These are phyloP conservation scores for Trichocomaceae sp. DNA, from an alignment of 2,329 filamentous ascomycete genomes.

Conservation along the genomic window DNA sequence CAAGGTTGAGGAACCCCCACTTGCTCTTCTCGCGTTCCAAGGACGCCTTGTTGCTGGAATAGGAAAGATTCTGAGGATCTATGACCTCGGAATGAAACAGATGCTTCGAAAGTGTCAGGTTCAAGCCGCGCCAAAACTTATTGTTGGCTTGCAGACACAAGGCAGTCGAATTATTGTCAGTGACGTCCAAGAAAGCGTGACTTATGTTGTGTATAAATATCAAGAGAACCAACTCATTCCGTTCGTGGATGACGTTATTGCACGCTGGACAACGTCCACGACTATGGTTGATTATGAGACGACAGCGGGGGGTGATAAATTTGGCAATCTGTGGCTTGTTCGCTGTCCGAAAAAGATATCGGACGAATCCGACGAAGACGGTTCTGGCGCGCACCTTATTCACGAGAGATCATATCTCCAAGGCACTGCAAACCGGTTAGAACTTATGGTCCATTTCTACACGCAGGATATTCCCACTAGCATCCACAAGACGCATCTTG, in stretches of 20 bases:
- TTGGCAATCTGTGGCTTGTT: slow-evolving; percentile 91
- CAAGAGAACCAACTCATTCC: slow-evolving; percentile 87
- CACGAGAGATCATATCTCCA: slow-evolving; percentile 87
- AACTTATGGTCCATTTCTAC: slow-evolving; percentile 81
- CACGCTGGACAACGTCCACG: slow-evolving; percentile 83
- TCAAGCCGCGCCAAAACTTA: slow-evolving; percentile 70
- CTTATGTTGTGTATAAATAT: slow-evolving; percentile 88
- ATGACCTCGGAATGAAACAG: slow-evolving; percentile 88
- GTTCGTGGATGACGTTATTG: slow-evolving; percentile 83
- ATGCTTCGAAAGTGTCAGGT: slow-evolving; percentile 87
- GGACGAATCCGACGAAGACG: slow-evolving; percentile 85
- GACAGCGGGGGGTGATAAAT: slow-evolving; percentile 90
- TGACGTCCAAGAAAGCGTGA: slow-evolving; percentile 86
- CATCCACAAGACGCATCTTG: slow-evolving; percentile 79
- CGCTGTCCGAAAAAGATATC: slow-evolving; percentile 80
- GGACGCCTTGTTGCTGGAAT: slow-evolving; percentile 82
- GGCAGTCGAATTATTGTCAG: slow-evolving; percentile 86
- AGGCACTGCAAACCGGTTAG: slow-evolving; percentile 76
- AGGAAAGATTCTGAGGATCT: slow-evolving; percentile 73
- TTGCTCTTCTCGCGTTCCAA: slow-evolving; percentile 88
- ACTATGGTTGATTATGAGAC: slow-evolving; percentile 98
- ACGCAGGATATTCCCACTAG: slow-evolving; percentile 87
- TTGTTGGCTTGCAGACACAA: slow-evolving; percentile 82
- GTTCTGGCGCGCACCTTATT: slow-evolving; percentile 80
- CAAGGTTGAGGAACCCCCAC: slow-evolving; percentile 78